Evolutionary conservation across 2,329 filamentous ascomycete genomes (phyloP).

Genomic region (Hypoxylon sp.): DNA sequence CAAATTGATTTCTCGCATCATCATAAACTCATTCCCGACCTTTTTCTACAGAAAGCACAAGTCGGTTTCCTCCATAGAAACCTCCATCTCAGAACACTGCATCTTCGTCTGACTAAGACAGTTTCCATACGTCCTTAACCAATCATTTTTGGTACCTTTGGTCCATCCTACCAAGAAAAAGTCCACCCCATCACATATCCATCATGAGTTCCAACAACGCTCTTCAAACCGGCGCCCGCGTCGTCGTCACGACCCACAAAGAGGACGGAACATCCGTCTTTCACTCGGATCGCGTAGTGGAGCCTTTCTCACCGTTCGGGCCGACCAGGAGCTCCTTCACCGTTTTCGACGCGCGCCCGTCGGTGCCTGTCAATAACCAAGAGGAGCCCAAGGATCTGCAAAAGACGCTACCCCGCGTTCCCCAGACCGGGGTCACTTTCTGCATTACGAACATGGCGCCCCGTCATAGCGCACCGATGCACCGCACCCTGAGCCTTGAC

Average conservation of each 20-base stretch:
- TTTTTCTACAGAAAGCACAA: neutral
- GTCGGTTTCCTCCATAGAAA: neutral
- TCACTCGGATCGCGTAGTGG: conserved; percentile 27
- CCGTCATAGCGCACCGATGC: conserved; percentile 55
- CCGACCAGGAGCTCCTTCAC: conserved; percentile 23
- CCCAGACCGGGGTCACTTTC: conserved; percentile 56
- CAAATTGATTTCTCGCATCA: neutral
- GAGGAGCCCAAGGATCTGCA: conserved; percentile 11
- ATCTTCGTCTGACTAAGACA: neutral
- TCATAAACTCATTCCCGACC: neutral
- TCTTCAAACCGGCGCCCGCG: conserved; percentile 23
- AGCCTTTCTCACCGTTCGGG: conserved; percentile 34
- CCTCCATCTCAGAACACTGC: neutral
- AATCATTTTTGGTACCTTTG: neutral
- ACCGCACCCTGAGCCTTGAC: conserved; percentile 60
- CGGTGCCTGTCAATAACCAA: conserved; percentile 33
- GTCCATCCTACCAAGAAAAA: neutral
- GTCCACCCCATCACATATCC: neutral
- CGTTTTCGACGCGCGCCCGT: conserved; percentile 23
- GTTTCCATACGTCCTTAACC: neutral
- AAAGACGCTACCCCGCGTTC: conserved; percentile 54
- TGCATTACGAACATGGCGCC: conserved; percentile 54
- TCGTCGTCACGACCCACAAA: conserved; percentile 34
- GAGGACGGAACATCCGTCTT: conserved; percentile 30
- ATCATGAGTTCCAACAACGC: conserved; percentile 26